Percentiles rank a stretch among this genome's conserved stretches.
Evolutionary conservation across 1,284 basidiomycete genomes (phyloP).

Genomic region (Marasmius tenuissimus): DNA sequence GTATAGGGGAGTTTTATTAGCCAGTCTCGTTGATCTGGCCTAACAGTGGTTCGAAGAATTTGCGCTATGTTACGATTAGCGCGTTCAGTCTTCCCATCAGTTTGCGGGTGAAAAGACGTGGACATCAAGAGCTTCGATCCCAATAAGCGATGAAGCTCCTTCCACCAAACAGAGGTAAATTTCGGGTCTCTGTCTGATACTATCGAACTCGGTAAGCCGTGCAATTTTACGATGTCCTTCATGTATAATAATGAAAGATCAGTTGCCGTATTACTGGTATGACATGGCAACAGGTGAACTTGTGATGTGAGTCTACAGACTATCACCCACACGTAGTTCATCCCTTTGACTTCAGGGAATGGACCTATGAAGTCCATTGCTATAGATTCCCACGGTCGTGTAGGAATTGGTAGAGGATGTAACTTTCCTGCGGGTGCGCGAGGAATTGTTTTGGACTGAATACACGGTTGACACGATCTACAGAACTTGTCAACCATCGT

Average conservation of each 20-base stretch:
- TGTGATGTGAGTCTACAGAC: conserved; percentile 19
- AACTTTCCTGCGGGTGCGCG: conserved; percentile 16
- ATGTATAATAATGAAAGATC: conserved; percentile 8
- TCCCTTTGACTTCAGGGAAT: conserved; percentile 19
- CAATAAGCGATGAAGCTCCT: conserved; percentile 23
- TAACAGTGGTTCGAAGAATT: conserved; percentile 25
- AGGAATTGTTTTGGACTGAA: conserved; percentile 10
- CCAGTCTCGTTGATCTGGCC: conserved; percentile 34
- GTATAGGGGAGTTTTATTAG: conserved; percentile 25
- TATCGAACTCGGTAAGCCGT: conserved; percentile 22
- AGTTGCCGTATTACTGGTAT: conserved; percentile 11
- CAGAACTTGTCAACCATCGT: conserved; percentile 19
- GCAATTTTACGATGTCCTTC: conserved; percentile 21
- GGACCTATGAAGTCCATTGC: conserved; percentile 29
- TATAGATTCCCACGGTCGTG: conserved; percentile 24
- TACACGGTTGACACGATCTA: conserved; percentile 16
- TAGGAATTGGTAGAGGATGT: conserved; percentile 1
- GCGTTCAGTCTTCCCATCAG: conserved; percentile 19
- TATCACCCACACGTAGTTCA: conserved; percentile 10
- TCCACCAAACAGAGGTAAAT: conserved; percentile 28
- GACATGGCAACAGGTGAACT: conserved; percentile 20
- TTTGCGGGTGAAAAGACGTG: background rate
- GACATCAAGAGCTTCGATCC: conserved; percentile 16
- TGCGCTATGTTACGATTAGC: conserved; percentile 23
- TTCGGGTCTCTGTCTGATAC: conserved; percentile 25